These are phyloP conservation scores for Gossypium bickii DNA, from an alignment of 345 rosid genomes.

Conservation along the genomic window DNA sequence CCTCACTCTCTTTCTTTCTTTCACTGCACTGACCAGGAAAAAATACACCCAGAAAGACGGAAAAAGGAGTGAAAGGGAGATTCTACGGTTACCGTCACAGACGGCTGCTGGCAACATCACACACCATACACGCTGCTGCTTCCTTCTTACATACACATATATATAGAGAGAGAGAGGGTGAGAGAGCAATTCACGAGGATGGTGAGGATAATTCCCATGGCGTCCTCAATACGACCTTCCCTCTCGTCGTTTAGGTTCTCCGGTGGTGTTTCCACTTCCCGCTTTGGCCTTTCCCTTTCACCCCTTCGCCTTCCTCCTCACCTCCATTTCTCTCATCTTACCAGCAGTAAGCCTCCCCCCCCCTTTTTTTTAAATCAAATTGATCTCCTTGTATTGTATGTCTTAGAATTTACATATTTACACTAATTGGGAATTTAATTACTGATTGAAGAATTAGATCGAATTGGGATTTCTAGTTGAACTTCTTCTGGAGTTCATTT, in stretches of 20 bases:
- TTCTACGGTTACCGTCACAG: neutral
- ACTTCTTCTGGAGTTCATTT: neutral
- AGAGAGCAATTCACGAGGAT: constrained; percentile 15
- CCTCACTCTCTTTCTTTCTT: neutral
- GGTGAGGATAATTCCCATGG: constrained; percentile 75
- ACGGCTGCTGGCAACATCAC: neutral
- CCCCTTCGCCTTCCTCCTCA: constrained; percentile 34
- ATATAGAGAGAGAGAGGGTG: too few species aligned
- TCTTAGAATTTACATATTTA: too few species aligned
- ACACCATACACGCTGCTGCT: neutral
- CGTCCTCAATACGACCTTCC: constrained; percentile 76
- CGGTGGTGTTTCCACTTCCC: constrained; percentile 25
- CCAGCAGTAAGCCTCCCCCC: constrained; percentile 31
- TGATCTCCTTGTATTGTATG: neutral
- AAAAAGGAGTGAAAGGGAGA: neutral
- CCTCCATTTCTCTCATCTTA: constrained; percentile 33
- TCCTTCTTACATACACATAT: too few species aligned
- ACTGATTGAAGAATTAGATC: neutral
- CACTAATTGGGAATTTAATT: neutral
- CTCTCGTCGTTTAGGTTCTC: constrained; percentile 43
- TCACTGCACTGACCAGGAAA: neutral
- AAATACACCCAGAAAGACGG: neutral
- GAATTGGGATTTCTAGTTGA: neutral
- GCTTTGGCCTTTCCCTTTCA: constrained; percentile 32
- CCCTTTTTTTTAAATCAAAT: neutral